Base-by-base conservation (phyloP, 2,329 filamentous ascomycete genomes). In the Trichophyton benhamiae region DNA sequence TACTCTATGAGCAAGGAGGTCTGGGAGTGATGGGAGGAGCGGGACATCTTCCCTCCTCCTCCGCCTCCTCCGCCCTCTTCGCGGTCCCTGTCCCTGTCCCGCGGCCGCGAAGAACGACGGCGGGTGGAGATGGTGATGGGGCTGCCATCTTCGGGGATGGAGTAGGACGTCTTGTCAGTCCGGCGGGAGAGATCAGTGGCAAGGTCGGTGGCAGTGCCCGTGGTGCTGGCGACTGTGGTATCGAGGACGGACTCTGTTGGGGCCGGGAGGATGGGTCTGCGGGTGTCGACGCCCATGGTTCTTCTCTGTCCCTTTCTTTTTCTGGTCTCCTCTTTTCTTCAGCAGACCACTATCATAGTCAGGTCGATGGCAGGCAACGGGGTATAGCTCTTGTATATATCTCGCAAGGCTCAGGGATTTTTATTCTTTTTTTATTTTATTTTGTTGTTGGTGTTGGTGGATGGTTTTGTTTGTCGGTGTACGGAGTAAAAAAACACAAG, bases 1-100 rank as follows among this genome's bases (percentile, higher is more conserved):
- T 95, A 96, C 76, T 96, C 91, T 69, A 96, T 96, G 68, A 96
- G 80, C 66, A 96, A 80, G 61, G 89, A 95, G 42, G 91, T 95
- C 77, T 95, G 91, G 53, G 89, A 95, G 68, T 83, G 75, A 52
- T 82, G 74, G 70, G 75, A 71, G 70, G 57, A 36, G 72, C 74
- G 80, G 75, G 79, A 79, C 62, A 82, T 76, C 65, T 76, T 80
- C 63, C 72, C 70, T 44, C 72, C 74, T 64, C 80, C 60, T 76
- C 67, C 30, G 30, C 9, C 33, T 38, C 11, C 33, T 1, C 33
- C 9, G 33, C 11, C 33, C 33, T 13, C 11, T 9, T 38, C 33
- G 3, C 33, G 8, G 33, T 38, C 33, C 33, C 33, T 38, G 9
- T 38, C 33, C 11, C 33, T 79, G 82, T 81, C 83, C 72, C 84